Evolutionary conservation across 768 basidiomycete species (phyloP), one percentile per base, ranked within the genome.

Genomic region (Steccherinum ochraceum): DNA sequence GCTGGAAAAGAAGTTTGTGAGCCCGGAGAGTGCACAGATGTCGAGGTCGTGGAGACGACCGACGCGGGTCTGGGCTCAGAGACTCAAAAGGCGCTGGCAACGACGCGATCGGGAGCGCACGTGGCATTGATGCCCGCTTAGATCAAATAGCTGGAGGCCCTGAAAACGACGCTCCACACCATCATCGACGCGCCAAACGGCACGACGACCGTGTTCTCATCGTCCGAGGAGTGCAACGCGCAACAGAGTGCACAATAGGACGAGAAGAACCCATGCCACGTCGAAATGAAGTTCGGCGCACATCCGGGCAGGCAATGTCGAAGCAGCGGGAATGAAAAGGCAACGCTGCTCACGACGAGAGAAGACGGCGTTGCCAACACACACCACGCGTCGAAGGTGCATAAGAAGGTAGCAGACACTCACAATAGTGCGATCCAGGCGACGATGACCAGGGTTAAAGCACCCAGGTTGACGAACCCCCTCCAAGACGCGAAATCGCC

Each of bases 401-500:
- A 43, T 21, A 16, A 18, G 26, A 52, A 24, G n/a, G 52, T 39
- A 24, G n/a, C 27, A 20, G 44, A 19, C 0, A 63, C 64, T 61
- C 53, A 66, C 65, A 69, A 65, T 18, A 64, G 52, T 12, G 54
- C 56, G 16, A 68, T 48, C 46, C 58, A 23, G 20, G 62, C 66
- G 21, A 72, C 60, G 45, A 69, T 45, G 46, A 69, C 40, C 48
- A 73, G 18, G 27, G 61, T 18, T 24, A 78, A 62, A 16, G 69
- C 67, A n/a, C 72, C 64, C n/a, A 70, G 65, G 59, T 78, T 76
- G 12, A 62, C 59, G 59, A 74, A 56, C 4, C 74, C 76, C 57
- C 75, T 57, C 55, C 54, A 67, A 2, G 62, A 59, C 46, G 60
- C 60, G 47, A 72, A 56, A 49, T 68, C 64, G 18, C 71, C 69